Percentiles rank a stretch among this genome's conserved stretches.
Evolutionary conservation across 169 alveolate genomes (phyloP).

Genomic region (Plasmodium knowlesi): DNA sequence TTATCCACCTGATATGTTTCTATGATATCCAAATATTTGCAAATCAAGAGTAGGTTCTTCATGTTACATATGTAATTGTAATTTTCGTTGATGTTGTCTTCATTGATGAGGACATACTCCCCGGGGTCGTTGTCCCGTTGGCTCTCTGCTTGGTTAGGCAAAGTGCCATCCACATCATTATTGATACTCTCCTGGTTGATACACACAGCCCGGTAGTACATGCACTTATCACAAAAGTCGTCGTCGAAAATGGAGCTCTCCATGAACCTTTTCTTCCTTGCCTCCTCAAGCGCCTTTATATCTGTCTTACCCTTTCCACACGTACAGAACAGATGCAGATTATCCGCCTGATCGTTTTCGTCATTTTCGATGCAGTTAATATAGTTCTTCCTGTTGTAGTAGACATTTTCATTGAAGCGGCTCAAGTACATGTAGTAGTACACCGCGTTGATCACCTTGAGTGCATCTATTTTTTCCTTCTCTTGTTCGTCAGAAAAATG

Average conservation of each 20-base stretch:
- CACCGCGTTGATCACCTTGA: slow-evolving; percentile 43
- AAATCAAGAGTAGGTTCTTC: slow-evolving; percentile 46
- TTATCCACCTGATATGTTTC: slow-evolving; percentile 69
- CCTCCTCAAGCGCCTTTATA: slow-evolving; percentile 20
- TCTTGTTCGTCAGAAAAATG: slow-evolving; percentile 67
- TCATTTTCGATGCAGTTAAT: slow-evolving; percentile 52
- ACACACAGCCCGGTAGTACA: slow-evolving; percentile 28
- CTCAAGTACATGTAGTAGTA: slow-evolving; percentile 50
- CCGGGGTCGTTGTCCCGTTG: not conserved
- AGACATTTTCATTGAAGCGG: slow-evolving; percentile 33
- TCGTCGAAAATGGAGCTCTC: slow-evolving; percentile 38
- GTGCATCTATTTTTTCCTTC: slow-evolving; percentile 68
- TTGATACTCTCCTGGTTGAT: not conserved
- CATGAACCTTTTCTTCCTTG: slow-evolving; percentile 25
- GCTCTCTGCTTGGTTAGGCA: not conserved
- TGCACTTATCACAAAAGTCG: slow-evolving; percentile 47
- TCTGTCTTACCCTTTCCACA: slow-evolving; percentile 50
- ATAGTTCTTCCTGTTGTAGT: slow-evolving; percentile 55
- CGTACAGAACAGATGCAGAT: slow-evolving; percentile 11
- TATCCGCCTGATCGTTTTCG: slow-evolving; percentile 42
- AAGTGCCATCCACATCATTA: not conserved
- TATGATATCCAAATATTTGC: slow-evolving; percentile 60
- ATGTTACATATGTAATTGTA: slow-evolving; percentile 62
- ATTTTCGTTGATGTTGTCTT: slow-evolving; percentile 71
- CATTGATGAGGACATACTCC: slow-evolving; percentile 41